Percentiles rank a stretch among this genome's conserved stretches.
Evolutionary conservation across 192 early-diverging fungal genomes (phyloP).

Genomic region (Coemansia sp.): DNA sequence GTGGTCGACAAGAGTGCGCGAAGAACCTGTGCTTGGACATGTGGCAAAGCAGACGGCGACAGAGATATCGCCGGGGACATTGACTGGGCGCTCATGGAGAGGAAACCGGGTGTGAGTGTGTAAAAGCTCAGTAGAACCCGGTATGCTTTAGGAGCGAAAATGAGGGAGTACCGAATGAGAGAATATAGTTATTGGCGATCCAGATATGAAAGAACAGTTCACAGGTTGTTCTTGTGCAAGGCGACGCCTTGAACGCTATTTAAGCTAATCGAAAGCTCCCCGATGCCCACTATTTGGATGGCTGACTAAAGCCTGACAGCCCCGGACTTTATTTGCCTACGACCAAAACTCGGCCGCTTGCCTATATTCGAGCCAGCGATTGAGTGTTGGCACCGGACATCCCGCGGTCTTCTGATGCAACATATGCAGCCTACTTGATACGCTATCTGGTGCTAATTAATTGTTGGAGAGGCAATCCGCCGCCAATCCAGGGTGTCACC

Average conservation of each 20-base stretch:
- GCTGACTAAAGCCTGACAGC: neutral
- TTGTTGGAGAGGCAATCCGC: neutral
- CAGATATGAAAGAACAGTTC: neutral
- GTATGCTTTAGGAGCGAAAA: neutral
- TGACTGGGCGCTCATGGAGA: neutral
- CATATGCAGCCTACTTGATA: neutral
- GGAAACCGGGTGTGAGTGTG: neutral
- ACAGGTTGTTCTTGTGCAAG: neutral
- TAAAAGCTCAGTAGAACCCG: neutral
- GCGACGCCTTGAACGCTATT: neutral
- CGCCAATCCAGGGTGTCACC: neutral
- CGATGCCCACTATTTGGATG: neutral
- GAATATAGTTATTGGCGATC: neutral
- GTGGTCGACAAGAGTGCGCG: slow-evolving; percentile 16
- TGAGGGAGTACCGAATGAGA: neutral
- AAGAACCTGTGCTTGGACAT: slow-evolving; percentile 6
- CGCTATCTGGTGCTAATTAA: neutral
- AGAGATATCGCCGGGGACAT: neutral
- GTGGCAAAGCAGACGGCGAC: neutral
- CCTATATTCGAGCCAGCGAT: neutral
- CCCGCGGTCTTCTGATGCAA: slow-evolving; percentile 6
- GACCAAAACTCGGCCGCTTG: neutral
- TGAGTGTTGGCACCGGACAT: slow-evolving; percentile 1
- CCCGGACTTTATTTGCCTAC: neutral
- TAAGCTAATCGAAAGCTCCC: neutral